Evolutionary conservation across 768 basidiomycete species (phyloP).

Genomic region (Leccinellum luteum): DNA sequence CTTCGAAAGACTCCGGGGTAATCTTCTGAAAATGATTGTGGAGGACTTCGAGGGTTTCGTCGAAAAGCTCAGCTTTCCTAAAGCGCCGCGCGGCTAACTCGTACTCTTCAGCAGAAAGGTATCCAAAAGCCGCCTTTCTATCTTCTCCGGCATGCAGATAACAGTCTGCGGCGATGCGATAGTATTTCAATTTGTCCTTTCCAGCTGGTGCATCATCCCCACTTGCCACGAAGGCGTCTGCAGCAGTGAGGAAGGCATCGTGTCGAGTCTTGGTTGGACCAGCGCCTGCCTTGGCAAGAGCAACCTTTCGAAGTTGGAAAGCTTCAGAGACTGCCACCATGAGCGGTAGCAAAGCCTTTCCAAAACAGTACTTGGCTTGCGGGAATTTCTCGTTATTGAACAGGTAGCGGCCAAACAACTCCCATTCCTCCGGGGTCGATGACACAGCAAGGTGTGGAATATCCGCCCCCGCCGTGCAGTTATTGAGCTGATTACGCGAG

Average conservation of each 20-base stretch:
- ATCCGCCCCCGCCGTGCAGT: constrained; percentile 45
- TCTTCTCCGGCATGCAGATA: constrained; percentile 41
- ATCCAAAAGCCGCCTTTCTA: constrained; percentile 44
- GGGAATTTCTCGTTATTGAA: constrained; percentile 41
- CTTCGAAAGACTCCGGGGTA: constrained; percentile 24
- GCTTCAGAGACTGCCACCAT: constrained; percentile 50
- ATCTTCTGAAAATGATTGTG: constrained; percentile 34
- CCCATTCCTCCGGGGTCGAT: constrained; percentile 51
- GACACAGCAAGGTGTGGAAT: constrained; percentile 54
- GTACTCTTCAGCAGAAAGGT: constrained; percentile 42
- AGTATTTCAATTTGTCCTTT: constrained; percentile 36
- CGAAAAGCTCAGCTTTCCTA: constrained; percentile 47
- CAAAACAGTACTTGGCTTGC: constrained; percentile 54
- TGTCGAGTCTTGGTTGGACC: constrained; percentile 5
- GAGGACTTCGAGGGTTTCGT: constrained; percentile 51
- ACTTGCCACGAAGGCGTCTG: constrained; percentile 46
- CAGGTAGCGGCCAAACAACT: constrained; percentile 36
- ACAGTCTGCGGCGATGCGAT: constrained; percentile 46
- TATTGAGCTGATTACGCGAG: constrained; percentile 42
- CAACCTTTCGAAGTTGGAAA: constrained; percentile 53
- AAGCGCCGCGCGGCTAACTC: constrained; percentile 45
- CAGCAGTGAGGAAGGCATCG: constrained; percentile 43
- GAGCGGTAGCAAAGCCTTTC: constrained; percentile 41
- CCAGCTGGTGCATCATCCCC: constrained; percentile 29
- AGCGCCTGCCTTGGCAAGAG: constrained; percentile 34